Evolutionary conservation across 306 rosid genomes (phyloP).

Genomic region (Astragalus glycyphyllos): DNA sequence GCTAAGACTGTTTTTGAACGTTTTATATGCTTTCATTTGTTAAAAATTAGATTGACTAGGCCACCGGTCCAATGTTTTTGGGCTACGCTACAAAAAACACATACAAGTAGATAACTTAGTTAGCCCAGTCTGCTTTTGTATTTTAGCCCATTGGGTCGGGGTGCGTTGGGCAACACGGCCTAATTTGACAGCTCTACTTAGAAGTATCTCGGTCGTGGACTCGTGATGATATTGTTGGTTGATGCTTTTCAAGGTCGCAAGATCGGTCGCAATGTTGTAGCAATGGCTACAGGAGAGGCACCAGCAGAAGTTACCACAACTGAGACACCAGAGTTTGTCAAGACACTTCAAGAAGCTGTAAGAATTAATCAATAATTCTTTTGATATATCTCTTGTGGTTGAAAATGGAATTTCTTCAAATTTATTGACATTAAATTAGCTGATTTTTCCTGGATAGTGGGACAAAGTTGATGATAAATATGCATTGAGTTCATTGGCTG

Average conservation of each 20-base stretch:
- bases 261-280: slow-evolving; percentile 75
- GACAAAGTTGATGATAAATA: slow-evolving; percentile 93
- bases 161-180: too few relatives aligned
- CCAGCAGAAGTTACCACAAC: slow-evolving; percentile 69
- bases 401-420: neutral
- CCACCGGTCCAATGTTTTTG: too few relatives aligned
- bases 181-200: too few relatives aligned
- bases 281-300: slow-evolving; percentile 95
- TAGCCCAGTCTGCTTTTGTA: too few relatives aligned
- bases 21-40: too few relatives aligned
- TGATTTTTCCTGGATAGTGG: slow-evolving; percentile 65
- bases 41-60: too few relatives aligned
- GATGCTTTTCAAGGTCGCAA: slow-evolving; percentile 65
- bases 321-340: slow-evolving; percentile 75
- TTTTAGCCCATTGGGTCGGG: too few relatives aligned
- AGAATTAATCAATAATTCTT: slow-evolving; percentile 21
- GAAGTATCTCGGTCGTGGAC: too few relatives aligned
- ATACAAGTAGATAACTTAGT: too few relatives aligned
- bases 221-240: neutral
- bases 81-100: too few relatives aligned
- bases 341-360: slow-evolving; percentile 72
- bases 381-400: neutral
- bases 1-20: too few relatives aligned
- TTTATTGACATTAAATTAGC: slow-evolving; percentile 23
- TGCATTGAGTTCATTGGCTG: slow-evolving; percentile 75